Evolutionary conservation across 768 basidiomycete species (phyloP), one percentile per base, ranked within the genome.

Genomic region (Punctularia strigosozonata): DNA sequence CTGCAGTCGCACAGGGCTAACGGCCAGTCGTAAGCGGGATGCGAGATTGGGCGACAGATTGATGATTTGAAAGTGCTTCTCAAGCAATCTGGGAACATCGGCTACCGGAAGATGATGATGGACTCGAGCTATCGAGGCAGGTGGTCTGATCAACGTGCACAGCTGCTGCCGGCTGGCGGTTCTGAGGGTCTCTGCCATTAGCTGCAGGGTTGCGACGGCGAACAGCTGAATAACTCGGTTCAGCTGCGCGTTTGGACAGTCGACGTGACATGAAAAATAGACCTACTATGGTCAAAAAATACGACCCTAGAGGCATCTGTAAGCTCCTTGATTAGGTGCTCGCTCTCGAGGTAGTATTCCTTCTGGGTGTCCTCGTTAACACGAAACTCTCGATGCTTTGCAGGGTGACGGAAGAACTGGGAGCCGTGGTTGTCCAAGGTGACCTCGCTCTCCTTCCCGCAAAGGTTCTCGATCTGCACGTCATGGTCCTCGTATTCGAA

Each of bases 281-380:
- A 50, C 75, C 39, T 41, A 75, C 77, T 78, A 48, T 79, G 77
- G 46, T 79, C 76, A 46, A 80, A 81, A 10, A 78, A 38, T n/a
- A 77, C 68, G 7, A 76, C 73, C 19, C 64, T 60, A 46, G 61
- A 70, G 0, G 78, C 79, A 3, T 78, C 76, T 0, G 77, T 77
- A 7, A 72, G 39, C 42, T 69, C 52, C 59, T 80, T 78, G 31
- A 80, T 52, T 31, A 78, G 58, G 49, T 71, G 69, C 14, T 64
- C 58, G 46, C 70, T 71, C 55, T 81, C 79, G 0, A 68, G 65
- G 46, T 79, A 80, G 50, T 82, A 81, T 36, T 70, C 71, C 31
- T 45, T 47, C 47, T 62, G 47, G 25, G 80, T 66, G n/a, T 67
- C 68, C 7, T 63, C 66, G 30, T 77, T 71, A 42, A 69, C 59